phyloP scores from a whole-genome alignment of 2,329 filamentous ascomycete species.

The Colletotrichum sp. region DNA sequence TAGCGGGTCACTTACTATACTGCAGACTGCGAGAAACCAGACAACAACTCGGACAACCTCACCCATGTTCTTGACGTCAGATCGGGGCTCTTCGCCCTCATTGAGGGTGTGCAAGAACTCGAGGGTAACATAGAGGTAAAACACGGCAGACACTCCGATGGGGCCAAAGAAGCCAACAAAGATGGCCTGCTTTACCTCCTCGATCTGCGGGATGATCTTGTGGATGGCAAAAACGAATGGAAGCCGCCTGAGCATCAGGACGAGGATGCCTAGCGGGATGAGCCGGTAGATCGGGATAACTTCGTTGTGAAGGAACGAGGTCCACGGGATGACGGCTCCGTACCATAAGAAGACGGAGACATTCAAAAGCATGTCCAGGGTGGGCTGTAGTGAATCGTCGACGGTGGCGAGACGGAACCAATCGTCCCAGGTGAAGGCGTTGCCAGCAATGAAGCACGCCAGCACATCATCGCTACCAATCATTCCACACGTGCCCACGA shows the following conservation, averaged over 20 bases:
- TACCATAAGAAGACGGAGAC: slow-evolving; percentile 90
- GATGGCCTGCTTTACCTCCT: slow-evolving; percentile 73
- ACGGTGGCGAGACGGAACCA: slow-evolving; percentile 90
- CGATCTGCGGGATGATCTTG: slow-evolving; percentile 79
- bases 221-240: slow-evolving; percentile 79
- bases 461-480: slow-evolving; percentile 89
- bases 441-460: slow-evolving; percentile 91
- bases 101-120: slow-evolving; percentile 72
- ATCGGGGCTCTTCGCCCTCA: slow-evolving; percentile 63
- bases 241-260: slow-evolving; percentile 78
- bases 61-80: slow-evolving; percentile 68
- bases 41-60: slow-evolving; percentile 76
- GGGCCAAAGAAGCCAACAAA: slow-evolving; percentile 95
- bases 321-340: slow-evolving; percentile 85
- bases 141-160: slow-evolving; percentile 88
- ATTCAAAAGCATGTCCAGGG: slow-evolving; percentile 93
- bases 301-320: slow-evolving; percentile 66
- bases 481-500: slow-evolving; percentile 85
- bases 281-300: slow-evolving; percentile 78
- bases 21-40: slow-evolving; percentile 87
- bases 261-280: slow-evolving; percentile 73
- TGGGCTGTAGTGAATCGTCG: slow-evolving; percentile 92
- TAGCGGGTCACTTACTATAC: slow-evolving; percentile 66
- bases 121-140: slow-evolving; percentile 82
- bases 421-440: slow-evolving; percentile 90